Evolutionary conservation across 2,329 filamentous ascomycete genomes (phyloP).

Genomic region (Colletotrichum brevisporum): DNA sequence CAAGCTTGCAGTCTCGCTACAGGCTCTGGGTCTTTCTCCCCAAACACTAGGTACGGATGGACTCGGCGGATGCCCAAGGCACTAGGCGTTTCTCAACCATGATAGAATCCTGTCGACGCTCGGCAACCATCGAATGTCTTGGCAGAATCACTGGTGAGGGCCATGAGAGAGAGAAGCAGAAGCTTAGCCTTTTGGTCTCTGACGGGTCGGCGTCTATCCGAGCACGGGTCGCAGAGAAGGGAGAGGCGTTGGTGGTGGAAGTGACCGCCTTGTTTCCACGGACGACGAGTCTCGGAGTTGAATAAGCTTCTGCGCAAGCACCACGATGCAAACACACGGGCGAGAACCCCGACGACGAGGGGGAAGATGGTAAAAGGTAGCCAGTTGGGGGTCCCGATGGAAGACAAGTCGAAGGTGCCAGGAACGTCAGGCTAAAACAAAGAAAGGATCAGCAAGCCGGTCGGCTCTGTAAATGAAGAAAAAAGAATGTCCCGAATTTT

Average conservation of each 20-base stretch:
- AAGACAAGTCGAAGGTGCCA: slow-evolving; percentile 13
- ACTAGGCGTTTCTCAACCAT: background rate
- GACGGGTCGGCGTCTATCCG: background rate
- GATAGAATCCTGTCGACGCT: background rate
- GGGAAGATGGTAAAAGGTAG: background rate
- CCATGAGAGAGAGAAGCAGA: background rate
- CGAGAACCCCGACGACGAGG: background rate
- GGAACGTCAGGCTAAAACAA: slow-evolving; percentile 30
- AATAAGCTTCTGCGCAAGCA: slow-evolving; percentile 9
- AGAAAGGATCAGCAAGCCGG: slow-evolving; percentile 31
- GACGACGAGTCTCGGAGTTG: background rate
- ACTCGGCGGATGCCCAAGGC: background rate
- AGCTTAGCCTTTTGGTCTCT: slow-evolving; percentile 16
- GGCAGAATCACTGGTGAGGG: background rate
- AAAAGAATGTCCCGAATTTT: slow-evolving; percentile 10
- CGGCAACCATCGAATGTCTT: slow-evolving; percentile 1
- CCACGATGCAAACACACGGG: slow-evolving; percentile 4
- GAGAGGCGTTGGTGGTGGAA: background rate
- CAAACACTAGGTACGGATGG: background rate
- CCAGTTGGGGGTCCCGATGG: slow-evolving; percentile 22
- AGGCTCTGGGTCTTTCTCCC: slow-evolving; percentile 7
- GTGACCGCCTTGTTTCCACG: background rate
- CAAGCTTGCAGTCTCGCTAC: slow-evolving; percentile 26
- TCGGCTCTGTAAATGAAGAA: slow-evolving; percentile 6
- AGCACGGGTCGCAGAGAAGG: background rate